phyloP scores from a whole-genome alignment of 2,329 filamentous ascomycete genomes.

The Pyrenochaeta sp. region DNA sequence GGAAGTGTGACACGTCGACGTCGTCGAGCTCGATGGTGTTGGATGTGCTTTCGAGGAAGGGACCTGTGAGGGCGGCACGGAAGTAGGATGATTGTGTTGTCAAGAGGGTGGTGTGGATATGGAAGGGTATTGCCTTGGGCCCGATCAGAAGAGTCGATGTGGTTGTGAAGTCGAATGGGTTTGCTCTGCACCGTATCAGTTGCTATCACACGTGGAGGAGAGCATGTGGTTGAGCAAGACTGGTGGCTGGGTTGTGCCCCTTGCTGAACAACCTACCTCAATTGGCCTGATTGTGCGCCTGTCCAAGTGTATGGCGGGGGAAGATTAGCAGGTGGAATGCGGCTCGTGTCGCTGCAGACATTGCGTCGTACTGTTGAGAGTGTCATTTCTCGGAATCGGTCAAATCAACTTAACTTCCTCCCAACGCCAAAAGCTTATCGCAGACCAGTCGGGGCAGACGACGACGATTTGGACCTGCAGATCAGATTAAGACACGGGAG shows the following conservation, averaged over 20 bases:
- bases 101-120: slow-evolving; percentile 59
- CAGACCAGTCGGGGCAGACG: not conserved
- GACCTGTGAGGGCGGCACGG: slow-evolving; percentile 56
- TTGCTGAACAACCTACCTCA: slow-evolving; percentile 26
- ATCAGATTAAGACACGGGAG: not conserved
- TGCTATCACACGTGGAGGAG: not conserved
- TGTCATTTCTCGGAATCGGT: slow-evolving; percentile 14
- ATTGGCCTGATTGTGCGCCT: slow-evolving; percentile 21
- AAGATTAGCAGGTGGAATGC: slow-evolving; percentile 34
- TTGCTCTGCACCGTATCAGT: slow-evolving; percentile 45
- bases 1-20: slow-evolving; percentile 55
- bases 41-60: slow-evolving; percentile 55
- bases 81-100: slow-evolving; percentile 59
- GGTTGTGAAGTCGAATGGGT: slow-evolving; percentile 51
- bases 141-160: slow-evolving; percentile 50
- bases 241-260: slow-evolving; percentile 9
- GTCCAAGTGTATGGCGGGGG: slow-evolving; percentile 42
- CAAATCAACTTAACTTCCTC: slow-evolving; percentile 3
- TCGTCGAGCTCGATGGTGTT: slow-evolving; percentile 55
- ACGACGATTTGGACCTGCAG: not conserved
- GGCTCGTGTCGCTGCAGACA: slow-evolving; percentile 16
- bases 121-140: slow-evolving; percentile 49
- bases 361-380: slow-evolving; percentile 17
- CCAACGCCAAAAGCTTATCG: not conserved
- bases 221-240: not conserved